Percentiles rank a stretch among this genome's conserved stretches.
Conservation (phyloP, 208 protist species). For the Wallacemonas collosoma region DNA sequence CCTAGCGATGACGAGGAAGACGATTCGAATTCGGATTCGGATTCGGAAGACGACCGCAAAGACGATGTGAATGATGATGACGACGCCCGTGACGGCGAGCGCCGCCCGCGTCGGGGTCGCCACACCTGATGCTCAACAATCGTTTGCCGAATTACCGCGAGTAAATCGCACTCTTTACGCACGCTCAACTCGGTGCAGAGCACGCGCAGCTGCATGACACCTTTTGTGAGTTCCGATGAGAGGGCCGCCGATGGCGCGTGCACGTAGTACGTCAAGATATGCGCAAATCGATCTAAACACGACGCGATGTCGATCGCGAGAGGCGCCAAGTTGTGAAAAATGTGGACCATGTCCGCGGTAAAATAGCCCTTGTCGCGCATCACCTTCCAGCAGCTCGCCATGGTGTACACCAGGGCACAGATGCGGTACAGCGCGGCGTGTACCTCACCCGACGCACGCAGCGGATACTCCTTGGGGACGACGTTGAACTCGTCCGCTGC, state of each 20-base stretch:
- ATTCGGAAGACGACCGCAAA: neutral
- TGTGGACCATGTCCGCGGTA: slow-evolving; percentile 57
- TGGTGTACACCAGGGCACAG: slow-evolving; percentile 68
- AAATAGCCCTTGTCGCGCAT: slow-evolving; percentile 85
- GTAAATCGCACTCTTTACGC: slow-evolving; percentile 57
- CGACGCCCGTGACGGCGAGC: neutral
- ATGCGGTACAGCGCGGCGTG: slow-evolving; percentile 70
- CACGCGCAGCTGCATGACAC: slow-evolving; percentile 60
- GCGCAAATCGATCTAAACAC: slow-evolving; percentile 58
- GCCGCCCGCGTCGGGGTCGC: neutral
- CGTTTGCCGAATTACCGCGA: slow-evolving; percentile 49
- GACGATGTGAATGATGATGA: neutral
- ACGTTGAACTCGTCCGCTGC: slow-evolving; percentile 69
- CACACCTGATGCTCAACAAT: slow-evolving; percentile 39
- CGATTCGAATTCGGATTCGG: too few species aligned
- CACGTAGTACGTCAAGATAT: slow-evolving; percentile 59
- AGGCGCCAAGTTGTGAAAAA: slow-evolving; percentile 67
- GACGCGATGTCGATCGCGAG: slow-evolving; percentile 50
- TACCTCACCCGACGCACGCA: slow-evolving; percentile 56
- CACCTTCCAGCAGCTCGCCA: slow-evolving; percentile 75
- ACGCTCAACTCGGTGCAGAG: slow-evolving; percentile 53
- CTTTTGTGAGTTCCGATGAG: slow-evolving; percentile 58
- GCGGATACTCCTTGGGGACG: slow-evolving; percentile 57
- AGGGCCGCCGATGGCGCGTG: slow-evolving; percentile 44
- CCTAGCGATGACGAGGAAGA: neutral